Conservation (phyloP, 2,329 filamentous ascomycete genomes). For the Penicillium sp. region DNA sequence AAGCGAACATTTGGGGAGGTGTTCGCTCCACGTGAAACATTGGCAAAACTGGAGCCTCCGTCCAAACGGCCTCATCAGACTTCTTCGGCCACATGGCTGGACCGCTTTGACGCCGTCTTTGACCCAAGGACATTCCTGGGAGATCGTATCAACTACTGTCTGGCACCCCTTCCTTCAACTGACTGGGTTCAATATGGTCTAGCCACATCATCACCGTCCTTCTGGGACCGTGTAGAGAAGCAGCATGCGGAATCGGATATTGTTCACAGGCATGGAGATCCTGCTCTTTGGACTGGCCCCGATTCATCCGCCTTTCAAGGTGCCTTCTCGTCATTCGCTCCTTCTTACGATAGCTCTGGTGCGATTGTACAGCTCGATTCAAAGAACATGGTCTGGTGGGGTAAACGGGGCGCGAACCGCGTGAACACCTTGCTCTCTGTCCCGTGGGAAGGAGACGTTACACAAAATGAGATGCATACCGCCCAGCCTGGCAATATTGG, state of each 20-base stretch:
- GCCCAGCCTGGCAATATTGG: slow-evolving; percentile 32
- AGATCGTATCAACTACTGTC: slow-evolving; percentile 43
- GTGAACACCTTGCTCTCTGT: slow-evolving; percentile 39
- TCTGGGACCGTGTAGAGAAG: slow-evolving; percentile 40
- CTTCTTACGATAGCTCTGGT: slow-evolving; percentile 46
- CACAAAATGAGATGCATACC: slow-evolving; percentile 17
- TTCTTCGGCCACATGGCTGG: slow-evolving; percentile 40
- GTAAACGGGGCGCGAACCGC: slow-evolving; percentile 40
- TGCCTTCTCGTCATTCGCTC: slow-evolving; percentile 52
- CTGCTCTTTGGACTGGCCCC: slow-evolving; percentile 32
- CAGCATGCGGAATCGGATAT: slow-evolving; percentile 25
- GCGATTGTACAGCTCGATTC: slow-evolving; percentile 44
- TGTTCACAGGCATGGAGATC: slow-evolving; percentile 27
- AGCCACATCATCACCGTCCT: slow-evolving; percentile 38
- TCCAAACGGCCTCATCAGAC: slow-evolving; percentile 37
- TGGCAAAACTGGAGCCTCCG: slow-evolving; percentile 44
- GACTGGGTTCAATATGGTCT: slow-evolving; percentile 47
- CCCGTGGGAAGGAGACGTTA: slow-evolving; percentile 19
- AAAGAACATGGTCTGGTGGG: slow-evolving; percentile 49
- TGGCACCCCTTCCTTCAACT: slow-evolving; percentile 41
- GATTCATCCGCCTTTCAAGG: slow-evolving; percentile 41
- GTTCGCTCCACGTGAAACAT: slow-evolving; percentile 41
- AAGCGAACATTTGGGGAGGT: slow-evolving; percentile 47
- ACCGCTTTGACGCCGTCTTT: slow-evolving; percentile 41
- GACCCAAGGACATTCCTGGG: slow-evolving; percentile 35